Base-by-base conservation (phyloP, 495 filamentous ascomycete genomes). In the Penicillium ochrochloron region DNA sequence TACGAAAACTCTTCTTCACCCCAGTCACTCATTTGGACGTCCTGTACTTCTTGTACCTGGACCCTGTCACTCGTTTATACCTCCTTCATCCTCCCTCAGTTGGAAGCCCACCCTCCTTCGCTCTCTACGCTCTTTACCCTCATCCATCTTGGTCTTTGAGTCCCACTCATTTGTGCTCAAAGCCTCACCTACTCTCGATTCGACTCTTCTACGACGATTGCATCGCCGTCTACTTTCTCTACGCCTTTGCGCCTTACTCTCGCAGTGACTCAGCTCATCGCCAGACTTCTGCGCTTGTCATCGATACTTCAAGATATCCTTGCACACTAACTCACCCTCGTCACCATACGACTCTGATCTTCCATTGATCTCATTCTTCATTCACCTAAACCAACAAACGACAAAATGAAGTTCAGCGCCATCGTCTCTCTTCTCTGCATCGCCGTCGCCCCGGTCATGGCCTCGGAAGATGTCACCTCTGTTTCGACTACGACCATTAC, bases 351-450 rank as follows among this genome's bases (percentile, higher is more conserved):
- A 57, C 14, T 25, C 53, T 44, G 5, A 33, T 33, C 2, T 33
- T 5, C 7, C 8, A 33, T 33, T 17, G 31, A 19, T 29, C 42
- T 61, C 34, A 35, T 57, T 37, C 8, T 4, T 35, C 29, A 37
- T 42, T 46, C 48, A 42, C 54, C 41, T 23, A 29, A 65, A 59
- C 53, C 37, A 52, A 59, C 48, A 63, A 52, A 23, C 50, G 27
- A 37, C 60, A 78, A 50, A 55, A 80, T 80, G 78, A 77, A 79
- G 69, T 59, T 79, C 60, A 66, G 58, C 63, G 55, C 76, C 39
- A 65, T 80, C 37, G 31, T 72, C 17, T 75, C 76, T 55, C 53
- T 76, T 56, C 69, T 79, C 71, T 79, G 73, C 70, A 57, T 80
- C 59, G 74, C 69, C 10, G 74, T 69, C 31, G 64, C 74, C 63